Percentiles rank a stretch among this genome's conserved stretches.
phyloP scores from a whole-genome alignment of 768 basidiomycete species.

The Terana coerulea region DNA sequence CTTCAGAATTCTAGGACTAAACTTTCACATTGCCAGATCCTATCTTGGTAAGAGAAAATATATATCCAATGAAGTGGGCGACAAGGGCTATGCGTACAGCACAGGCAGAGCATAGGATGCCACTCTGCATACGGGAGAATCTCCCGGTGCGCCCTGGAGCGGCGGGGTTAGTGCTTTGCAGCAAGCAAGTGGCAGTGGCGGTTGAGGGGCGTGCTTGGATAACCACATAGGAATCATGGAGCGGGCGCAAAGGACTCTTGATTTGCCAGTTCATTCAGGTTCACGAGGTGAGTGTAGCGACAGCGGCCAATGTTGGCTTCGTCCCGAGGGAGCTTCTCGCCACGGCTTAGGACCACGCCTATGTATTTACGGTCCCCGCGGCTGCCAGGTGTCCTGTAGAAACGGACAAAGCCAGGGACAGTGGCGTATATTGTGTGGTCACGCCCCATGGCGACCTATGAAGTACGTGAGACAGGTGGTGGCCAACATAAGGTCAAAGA shows the following conservation, averaged over 20 bases:
- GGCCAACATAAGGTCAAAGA: not conserved
- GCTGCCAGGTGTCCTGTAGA: conserved; percentile 82
- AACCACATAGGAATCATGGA: not conserved
- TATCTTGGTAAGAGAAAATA: no score
- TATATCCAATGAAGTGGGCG: no score
- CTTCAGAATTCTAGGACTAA: no score
- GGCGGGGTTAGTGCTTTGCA: no score
- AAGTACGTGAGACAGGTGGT: not conserved
- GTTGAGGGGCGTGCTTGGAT: no score
- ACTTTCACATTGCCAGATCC: no score
- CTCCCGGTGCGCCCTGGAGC: no score
- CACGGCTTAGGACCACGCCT: conserved; percentile 78
- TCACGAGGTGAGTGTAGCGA: conserved; percentile 76
- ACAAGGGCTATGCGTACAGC: no score
- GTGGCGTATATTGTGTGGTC: conserved; percentile 95
- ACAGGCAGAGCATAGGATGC: no score
- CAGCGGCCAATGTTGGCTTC: conserved; percentile 72
- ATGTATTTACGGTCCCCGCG: conserved; percentile 73
- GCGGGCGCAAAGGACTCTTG: conserved; percentile 15
- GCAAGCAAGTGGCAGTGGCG: no score
- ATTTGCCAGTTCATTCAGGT: conserved; percentile 42
- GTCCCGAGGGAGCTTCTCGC: conserved; percentile 85
- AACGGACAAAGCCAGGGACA: conserved; percentile 89
- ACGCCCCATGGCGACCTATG: conserved; percentile 82
- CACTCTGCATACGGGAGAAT: no score